Evolutionary conservation across 2,329 filamentous ascomycete genomes (phyloP).

Genomic region (Amylocarpus encephaloides): DNA sequence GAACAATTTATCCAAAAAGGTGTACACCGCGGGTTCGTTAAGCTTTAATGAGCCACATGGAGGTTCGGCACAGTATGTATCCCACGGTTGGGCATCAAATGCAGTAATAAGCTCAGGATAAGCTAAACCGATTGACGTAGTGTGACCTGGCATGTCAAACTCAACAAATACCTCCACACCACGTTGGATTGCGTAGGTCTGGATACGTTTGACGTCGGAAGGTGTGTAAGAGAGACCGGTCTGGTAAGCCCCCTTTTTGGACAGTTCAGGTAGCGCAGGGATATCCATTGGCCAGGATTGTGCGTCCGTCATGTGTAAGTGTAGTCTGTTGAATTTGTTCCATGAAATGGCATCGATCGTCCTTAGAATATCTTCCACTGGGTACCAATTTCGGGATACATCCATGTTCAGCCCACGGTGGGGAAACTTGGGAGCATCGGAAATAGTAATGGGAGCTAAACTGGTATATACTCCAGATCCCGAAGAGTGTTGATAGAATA

Average conservation of each 20-base stretch:
- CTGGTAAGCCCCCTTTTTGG: slow-evolving; percentile 67
- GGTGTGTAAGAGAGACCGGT: slow-evolving; percentile 61
- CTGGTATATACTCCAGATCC: slow-evolving; percentile 59
- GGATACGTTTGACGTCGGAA: slow-evolving; percentile 56
- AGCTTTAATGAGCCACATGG: slow-evolving; percentile 69
- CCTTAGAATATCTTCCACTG: slow-evolving; percentile 53
- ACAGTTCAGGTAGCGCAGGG: slow-evolving; percentile 64
- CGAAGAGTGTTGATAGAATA: slow-evolving; percentile 67
- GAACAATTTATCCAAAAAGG: slow-evolving; percentile 67
- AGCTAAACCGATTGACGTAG: slow-evolving; percentile 57
- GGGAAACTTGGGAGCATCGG: slow-evolving; percentile 66
- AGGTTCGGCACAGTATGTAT: slow-evolving; percentile 54
- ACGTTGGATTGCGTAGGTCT: slow-evolving; percentile 61
- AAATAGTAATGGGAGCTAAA: slow-evolving; percentile 62
- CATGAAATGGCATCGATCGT: slow-evolving; percentile 71
- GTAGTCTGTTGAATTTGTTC: slow-evolving; percentile 78
- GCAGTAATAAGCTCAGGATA: slow-evolving; percentile 68
- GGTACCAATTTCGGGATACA: slow-evolving; percentile 59
- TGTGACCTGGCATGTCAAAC: slow-evolving; percentile 78
- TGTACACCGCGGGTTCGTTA: slow-evolving; percentile 62
- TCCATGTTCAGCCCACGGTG: slow-evolving; percentile 80
- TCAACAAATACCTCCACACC: slow-evolving; percentile 69
- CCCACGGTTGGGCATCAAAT: slow-evolving; percentile 50
- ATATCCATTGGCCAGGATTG: slow-evolving; percentile 85
- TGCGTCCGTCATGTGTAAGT: slow-evolving; percentile 75